Evolutionary conservation across 495 filamentous ascomycete species (phyloP).

Genomic region (Tuber brumale): DNA sequence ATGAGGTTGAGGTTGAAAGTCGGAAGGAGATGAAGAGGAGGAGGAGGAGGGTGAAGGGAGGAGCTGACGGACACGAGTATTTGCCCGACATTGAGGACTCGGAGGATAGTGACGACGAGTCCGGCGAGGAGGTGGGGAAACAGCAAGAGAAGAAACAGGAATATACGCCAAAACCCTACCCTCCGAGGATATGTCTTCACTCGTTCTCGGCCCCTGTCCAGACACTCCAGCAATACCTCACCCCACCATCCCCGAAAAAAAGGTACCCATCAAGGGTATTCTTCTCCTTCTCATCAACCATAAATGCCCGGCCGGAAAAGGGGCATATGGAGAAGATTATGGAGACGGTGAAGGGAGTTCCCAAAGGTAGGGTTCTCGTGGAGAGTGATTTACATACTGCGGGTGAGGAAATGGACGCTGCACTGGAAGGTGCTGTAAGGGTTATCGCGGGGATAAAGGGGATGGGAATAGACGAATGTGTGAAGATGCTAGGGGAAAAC

Average conservation of each 20-base stretch:
- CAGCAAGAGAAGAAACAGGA: conserved; percentile 25
- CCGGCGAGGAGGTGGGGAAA: conserved; percentile 17
- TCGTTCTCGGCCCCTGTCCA: conserved; percentile 82
- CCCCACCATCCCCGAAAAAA: conserved; percentile 59
- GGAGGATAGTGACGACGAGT: conserved; percentile 34
- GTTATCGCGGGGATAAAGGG: conserved; percentile 69
- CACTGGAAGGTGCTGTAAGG: conserved; percentile 65
- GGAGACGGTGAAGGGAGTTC: conserved; percentile 65
- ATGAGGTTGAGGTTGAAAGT: conserved; percentile 64
- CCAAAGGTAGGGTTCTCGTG: conserved; percentile 69
- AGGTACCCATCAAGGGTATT: conserved; percentile 55
- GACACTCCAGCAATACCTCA: conserved; percentile 67
- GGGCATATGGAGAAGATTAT: conserved; percentile 48
- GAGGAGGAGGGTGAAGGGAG: conserved; percentile 40
- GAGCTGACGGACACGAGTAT: conserved; percentile 49
- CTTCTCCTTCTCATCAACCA: conserved; percentile 78
- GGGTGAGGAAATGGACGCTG: conserved; percentile 71
- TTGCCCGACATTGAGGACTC: conserved; percentile 44
- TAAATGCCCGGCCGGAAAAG: conserved; percentile 61
- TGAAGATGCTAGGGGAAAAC: conserved; percentile 63
- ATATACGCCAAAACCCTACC: conserved; percentile 57
- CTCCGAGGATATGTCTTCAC: conserved; percentile 87
- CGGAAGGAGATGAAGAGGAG: conserved; percentile 52
- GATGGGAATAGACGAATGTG: conserved; percentile 68
- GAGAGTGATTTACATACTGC: conserved; percentile 90